A percentile compares a stretch with the other conserved stretches of the same genome.
Evolutionary conservation across 2,329 filamentous ascomycete species (phyloP).

Genomic region (Microsporum canis): DNA sequence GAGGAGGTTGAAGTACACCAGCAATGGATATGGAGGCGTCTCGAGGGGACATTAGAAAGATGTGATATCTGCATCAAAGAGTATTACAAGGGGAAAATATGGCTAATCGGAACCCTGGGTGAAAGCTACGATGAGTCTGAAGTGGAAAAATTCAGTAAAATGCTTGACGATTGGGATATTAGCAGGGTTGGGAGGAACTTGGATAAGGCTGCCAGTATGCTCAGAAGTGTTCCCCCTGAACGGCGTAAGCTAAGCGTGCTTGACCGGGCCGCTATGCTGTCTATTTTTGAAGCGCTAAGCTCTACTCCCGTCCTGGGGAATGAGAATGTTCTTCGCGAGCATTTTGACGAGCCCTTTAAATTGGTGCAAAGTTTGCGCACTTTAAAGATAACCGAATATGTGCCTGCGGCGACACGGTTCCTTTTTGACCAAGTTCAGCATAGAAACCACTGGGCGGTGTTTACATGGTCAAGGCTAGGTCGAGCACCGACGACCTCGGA

Average conservation of each 20-base stretch:
- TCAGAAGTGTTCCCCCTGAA: conserved; percentile 41
- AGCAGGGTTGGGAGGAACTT: conserved; percentile 51
- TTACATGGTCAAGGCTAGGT: conserved; percentile 56
- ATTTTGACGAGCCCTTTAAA: conserved; percentile 75
- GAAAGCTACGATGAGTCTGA: conserved; percentile 42
- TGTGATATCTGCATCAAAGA: conserved; percentile 62
- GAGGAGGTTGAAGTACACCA: conserved; percentile 50
- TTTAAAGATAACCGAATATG: conserved; percentile 62
- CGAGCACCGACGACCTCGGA: conserved; percentile 56
- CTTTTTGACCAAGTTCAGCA: conserved; percentile 61
- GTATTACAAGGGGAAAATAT: conserved; percentile 59
- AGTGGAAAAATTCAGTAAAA: conserved; percentile 41
- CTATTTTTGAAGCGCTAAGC: conserved; percentile 79
- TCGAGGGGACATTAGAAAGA: conserved; percentile 48
- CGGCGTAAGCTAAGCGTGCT: conserved; percentile 41
- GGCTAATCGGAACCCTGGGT: conserved; percentile 51
- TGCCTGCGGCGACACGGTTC: conserved; percentile 76
- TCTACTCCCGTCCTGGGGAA: conserved; percentile 63
- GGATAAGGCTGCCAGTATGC: conserved; percentile 43
- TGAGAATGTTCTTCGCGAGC: conserved; percentile 40
- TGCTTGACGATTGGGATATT: conserved; percentile 51
- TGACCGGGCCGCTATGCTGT: conserved; percentile 55
- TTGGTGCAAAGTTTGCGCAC: conserved; percentile 66
- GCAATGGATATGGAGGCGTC: conserved; percentile 46
- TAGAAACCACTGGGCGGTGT: conserved; percentile 56